Base-by-base conservation (phyloP, 805 yeast genomes). In the Candida berthetii region DNA sequence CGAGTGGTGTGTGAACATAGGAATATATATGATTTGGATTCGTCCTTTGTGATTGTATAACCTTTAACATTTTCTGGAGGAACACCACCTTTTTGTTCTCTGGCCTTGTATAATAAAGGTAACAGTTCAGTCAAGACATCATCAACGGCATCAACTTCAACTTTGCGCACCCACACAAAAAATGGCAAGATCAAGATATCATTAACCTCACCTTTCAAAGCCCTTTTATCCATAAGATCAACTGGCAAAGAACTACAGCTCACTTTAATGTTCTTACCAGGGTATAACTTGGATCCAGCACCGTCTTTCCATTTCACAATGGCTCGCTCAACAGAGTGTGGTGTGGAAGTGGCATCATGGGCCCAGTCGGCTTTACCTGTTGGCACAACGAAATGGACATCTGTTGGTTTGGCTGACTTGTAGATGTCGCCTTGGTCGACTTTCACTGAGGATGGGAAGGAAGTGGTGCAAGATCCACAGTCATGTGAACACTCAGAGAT, bases 1-100 rank as follows among this genome's bases (percentile, higher is more conserved):
- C 98, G 80, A 10, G 95, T 86, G 38, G 72, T 71, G 62, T 91
- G 99, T 0, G 97, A 90, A 54, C 99, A 91, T 39, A 93, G 61
- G 38, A 93, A 72, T 2, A 91, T 69, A 52, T 72, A 76, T 1
- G 83, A 60, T 35, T 60, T 59, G 42, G 62, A 66, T 2, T 38
- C 44, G 39, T 72, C 78, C 35, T 58, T 64, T 27, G 58, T 63
- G 3, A 77, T 58, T 11, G 48, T 48, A 39, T 47, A 48, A 5
- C 49, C 57, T 35, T 48, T 55, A 5, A 47, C 44, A 33, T 52
- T 40, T 35, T 40, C 28, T 39, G 60, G 54, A 48, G 24, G 49
- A 38, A 3, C 32, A 37, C 10, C 29, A 0, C 47, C 58, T 4
- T 47, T 29, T 2, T 45, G 44, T 3, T 49, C 48, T 34, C 55